Evolutionary conservation across 73 alveolate species (phyloP), one percentile per base, ranked within the genome.

Genomic region (Symbiodinium natans): DNA sequence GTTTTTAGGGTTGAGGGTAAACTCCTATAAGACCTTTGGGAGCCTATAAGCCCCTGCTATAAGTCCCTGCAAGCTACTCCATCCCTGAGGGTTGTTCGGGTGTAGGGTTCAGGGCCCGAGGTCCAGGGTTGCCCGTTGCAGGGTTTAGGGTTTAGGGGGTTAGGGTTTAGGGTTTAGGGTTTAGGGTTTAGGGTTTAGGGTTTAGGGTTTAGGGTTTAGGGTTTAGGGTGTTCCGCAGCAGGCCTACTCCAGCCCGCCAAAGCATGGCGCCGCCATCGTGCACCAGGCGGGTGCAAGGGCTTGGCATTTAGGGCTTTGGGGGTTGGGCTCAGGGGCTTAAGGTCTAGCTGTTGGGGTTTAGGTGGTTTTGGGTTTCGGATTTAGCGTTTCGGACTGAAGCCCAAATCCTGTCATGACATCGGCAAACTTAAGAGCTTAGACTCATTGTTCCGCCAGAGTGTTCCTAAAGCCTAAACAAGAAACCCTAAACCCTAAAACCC

Each of bases 231-330:
- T 46, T 13, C 6, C 21, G 59, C 13, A 3, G 29, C 27, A 87
- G 94, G 94, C 94, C 41, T 87, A 87, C 38, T 87, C 94, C 82
- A 87, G 94, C 94, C 94, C 94, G 41, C 94, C 94, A 36, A 56
- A 87, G 94, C 94, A 87, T 46, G 94, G 94, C 21, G 94, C 94
- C 68, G 94, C 94, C 85, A 87, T 87, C 42, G 94, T 87, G 33
- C 56, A 87, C 94, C 38, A 87, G 94, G 94, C 0, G 59, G 59
- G 13, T 6, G 59, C 59, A 46, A 13, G 59, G 13, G 59, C 6
- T 46, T 46, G 59, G 59, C 6, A 21, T 59, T 13, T 59, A 25
- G 36, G 77, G 59, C 6, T 13, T 46, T n/a, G 13, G 59, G 59
- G 59, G 59, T 46, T 46, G 13, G 59, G 59, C 21, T 46, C 13